Base-by-base conservation (phyloP, 2,329 filamentous ascomycete species). In the Chrysoporthe austroafricana region DNA sequence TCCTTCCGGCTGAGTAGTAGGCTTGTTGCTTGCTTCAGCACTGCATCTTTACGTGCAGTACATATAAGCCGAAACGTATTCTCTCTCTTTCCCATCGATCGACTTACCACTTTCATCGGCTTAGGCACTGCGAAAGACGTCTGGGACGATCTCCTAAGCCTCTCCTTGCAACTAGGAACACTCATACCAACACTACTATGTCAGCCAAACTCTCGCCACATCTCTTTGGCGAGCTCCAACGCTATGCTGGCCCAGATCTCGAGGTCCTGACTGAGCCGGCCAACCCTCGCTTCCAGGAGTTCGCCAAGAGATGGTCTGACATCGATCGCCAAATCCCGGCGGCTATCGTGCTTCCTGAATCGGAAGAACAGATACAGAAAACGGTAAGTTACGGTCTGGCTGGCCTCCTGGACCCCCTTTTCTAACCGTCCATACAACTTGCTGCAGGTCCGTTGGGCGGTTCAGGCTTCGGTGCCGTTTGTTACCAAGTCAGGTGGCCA, bases 401-500 rank as follows among this genome's bases (percentile, higher is more conserved):
- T 16, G 18, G 26, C 7, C 13, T 5, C 44, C 16, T 26, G 7
- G 7, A 21, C 16, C 13, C 21, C 9, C 6, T 46, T 39, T 7
- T 36, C 5, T 5, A n/a, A n/a, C 32, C 11, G n/a, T 14, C 57
- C 4, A 56, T 39, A 21, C 2, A 50, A 13, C 11, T 50, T 57
- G 4, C 21, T 50, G 9, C n/a, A 66, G 64, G 64, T 66, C n/a
- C 52, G 16, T 13, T 66, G 64, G 64, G 64, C 59, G 4, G 59
- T 50, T 9, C 32, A 58, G 44, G 43, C 52, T 11, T 62, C 64
- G 1, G 59, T 66, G 21, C 64, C 64, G 14, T 66, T 66, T 18
- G 64, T 66, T 4, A 57, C 42, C 59, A 66, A 62, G 44, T 66
- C 60, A 11, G 65, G 60, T 36, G 65, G 65, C n/a, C 65, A 66